Evolutionary conservation across 352 stramenopile genomes (phyloP).

Genomic region (Pythium vanterpoolii): DNA sequence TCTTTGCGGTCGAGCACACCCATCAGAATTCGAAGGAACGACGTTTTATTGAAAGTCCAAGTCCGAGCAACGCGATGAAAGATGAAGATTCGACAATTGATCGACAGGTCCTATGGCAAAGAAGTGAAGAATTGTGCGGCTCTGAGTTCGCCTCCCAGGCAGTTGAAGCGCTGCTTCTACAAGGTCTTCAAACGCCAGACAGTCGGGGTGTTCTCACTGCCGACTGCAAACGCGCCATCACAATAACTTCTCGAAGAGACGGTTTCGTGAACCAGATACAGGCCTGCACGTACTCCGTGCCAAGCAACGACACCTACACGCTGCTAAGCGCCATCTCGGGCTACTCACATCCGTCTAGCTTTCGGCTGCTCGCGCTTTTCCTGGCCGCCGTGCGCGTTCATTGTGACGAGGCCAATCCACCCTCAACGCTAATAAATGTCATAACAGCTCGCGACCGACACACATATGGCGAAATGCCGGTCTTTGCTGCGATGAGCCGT

Average conservation of each 20-base stretch:
- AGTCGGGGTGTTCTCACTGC: neutral
- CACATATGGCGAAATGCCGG: conserved; percentile 2
- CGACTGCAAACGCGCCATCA: neutral
- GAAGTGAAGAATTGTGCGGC: neutral
- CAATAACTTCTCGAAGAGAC: neutral
- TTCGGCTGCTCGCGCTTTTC: neutral
- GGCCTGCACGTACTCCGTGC: neutral
- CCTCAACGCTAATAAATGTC: neutral
- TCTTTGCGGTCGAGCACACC: neutral
- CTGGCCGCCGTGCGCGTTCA: conserved; percentile 4
- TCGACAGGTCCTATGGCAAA: neutral
- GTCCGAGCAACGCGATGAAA: neutral
- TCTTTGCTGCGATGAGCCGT: neutral
- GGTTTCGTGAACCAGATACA: too few species aligned
- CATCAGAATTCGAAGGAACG: neutral
- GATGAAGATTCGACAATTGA: neutral
- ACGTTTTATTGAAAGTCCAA: neutral
- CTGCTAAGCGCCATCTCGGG: neutral
- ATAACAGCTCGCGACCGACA: neutral
- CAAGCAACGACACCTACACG: neutral
- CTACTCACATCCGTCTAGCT: neutral
- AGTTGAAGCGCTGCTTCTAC: conserved; percentile 4
- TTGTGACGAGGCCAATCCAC: neutral
- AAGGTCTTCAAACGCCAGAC: neutral
- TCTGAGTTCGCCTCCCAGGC: neutral